Conservation (phyloP, 225 moss, liverwort and hornwort genomes). For the Climacium dendroides region DNA sequence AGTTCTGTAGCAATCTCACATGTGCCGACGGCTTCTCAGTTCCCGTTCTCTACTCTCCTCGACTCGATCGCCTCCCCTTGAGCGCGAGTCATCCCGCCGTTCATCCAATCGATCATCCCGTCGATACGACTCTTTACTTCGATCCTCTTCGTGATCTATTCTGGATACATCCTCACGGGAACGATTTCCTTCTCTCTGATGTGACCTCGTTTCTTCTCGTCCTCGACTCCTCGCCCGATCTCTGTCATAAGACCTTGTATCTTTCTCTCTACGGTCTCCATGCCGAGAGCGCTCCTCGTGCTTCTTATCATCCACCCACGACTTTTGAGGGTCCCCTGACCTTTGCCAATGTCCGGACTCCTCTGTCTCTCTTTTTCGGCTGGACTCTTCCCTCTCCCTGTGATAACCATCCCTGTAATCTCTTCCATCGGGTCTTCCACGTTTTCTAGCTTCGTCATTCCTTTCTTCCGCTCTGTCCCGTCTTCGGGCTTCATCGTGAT, state of each 20-base stretch:
- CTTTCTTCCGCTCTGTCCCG: constrained; percentile 45
- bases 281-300: constrained; percentile 52
- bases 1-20: constrained; percentile 14
- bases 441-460: constrained; percentile 31
- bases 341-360: constrained; percentile 34
- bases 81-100: constrained; percentile 28
- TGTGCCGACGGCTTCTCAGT: constrained; percentile 41
- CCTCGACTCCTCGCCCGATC: constrained; percentile 62
- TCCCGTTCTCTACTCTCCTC: constrained; percentile 59
- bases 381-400: constrained; percentile 31
- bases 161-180: constrained; percentile 41
- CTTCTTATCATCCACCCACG: constrained; percentile 44
- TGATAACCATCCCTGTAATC: constrained; percentile 23
- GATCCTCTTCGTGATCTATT: constrained; percentile 64
- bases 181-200: constrained; percentile 46
- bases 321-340: constrained; percentile 16
- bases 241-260: constrained; percentile 40
- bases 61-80: constrained; percentile 38
- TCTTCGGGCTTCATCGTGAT: constrained; percentile 57
- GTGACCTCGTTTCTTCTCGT: constrained; percentile 47
- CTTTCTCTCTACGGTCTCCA: constrained; percentile 51
- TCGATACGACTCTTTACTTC: constrained; percentile 17
- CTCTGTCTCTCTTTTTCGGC: constrained; percentile 31
- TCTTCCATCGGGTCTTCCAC: constrained; percentile 20
- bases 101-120: constrained; percentile 34